Base-by-base conservation (phyloP, 495 filamentous ascomycete species). In the Penicillium atrosanguineum region DNA sequence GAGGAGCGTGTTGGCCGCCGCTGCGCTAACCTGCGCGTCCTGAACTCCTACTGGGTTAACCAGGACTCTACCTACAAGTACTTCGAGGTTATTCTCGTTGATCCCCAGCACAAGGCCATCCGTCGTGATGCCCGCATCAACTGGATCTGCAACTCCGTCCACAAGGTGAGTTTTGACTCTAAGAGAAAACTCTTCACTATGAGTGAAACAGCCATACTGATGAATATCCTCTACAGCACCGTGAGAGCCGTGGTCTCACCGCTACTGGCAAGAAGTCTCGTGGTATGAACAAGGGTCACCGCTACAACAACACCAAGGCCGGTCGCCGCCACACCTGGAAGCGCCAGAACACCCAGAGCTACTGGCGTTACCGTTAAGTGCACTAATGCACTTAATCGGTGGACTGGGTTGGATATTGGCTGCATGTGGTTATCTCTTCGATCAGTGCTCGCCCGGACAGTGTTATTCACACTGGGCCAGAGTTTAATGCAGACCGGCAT, bases 21-120 rank as follows among this genome's bases (percentile, higher is more conserved):
- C 71, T 96, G 91, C 81, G 90, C 91, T 79, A 98, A 98, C 81
- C 79, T 98, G 76, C 88, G 94, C 64, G 95, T 99, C 63, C 85
- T 99, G 72, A 99, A 97, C 85, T 96, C 91, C 63, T 99, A 99
- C 90, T 99, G 94, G 94, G 91, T 97, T 86, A 99, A 99, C 85
- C 94, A 99, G 84, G 94, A 99, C 83, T 96, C 92, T 50, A 97
- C 94, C 79, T 99, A 97, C 89, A 99, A 99, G 85, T 99, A 97
- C 86, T 99, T 84, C 81, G 94, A 99, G 80, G 85, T 99, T 76
- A 97, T 99, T 82, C 88, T 97, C 64, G 95, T 99, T 72, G 94
- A 99, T 82, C 95, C 94, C 70, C 86, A 95, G 81, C 94, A 99
- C 89, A 97, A 97, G 85, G 94, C 95, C 73, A 99, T 97, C 82